These are phyloP conservation scores for Rubroshorea leprosula DNA, from an alignment of 345 rosid species.

Conservation along the genomic window DNA sequence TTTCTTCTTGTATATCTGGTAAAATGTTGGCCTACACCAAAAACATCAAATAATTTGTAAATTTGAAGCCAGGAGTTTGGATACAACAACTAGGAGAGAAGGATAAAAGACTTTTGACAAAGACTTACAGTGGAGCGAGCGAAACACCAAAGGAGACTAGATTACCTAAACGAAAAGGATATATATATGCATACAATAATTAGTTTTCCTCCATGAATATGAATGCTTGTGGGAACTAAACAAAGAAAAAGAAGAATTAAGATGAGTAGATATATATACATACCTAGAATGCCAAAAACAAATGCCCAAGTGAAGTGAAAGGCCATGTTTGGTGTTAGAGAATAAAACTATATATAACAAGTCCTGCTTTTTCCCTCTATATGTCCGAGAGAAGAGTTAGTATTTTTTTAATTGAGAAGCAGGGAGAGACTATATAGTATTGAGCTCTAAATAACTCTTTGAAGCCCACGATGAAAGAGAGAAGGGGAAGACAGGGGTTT, in stretches of 20 bases:
- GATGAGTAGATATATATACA: neutral
- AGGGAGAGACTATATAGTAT: too few relatives aligned
- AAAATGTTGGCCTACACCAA: conserved; percentile 14
- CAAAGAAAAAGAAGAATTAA: conserved; percentile 6
- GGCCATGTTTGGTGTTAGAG: too few relatives aligned
- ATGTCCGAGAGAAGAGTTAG: too few relatives aligned
- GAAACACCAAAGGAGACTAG: conserved; percentile 55
- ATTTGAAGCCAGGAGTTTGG: neutral
- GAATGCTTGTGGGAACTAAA: too few relatives aligned
- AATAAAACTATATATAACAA: too few relatives aligned
- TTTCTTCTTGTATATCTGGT: conserved; percentile 55
- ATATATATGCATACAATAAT: too few relatives aligned
- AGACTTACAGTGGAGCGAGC: conserved; percentile 46
- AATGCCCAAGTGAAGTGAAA: conserved; percentile 31
- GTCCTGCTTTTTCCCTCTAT: too few relatives aligned
- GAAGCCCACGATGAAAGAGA: too few relatives aligned
- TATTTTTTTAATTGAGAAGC: too few relatives aligned
- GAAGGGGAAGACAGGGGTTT: too few relatives aligned
- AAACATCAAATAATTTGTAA: neutral
- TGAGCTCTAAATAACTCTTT: too few relatives aligned
- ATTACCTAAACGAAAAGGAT: conserved; percentile 39
- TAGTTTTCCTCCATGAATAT: too few relatives aligned
- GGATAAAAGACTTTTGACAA: neutral
- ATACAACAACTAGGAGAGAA: neutral
- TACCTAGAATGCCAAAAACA: conserved; percentile 73